These are phyloP conservation scores for Amborella trichopoda DNA, from an alignment of 164 flowering plant species.

Conservation along the genomic window DNA sequence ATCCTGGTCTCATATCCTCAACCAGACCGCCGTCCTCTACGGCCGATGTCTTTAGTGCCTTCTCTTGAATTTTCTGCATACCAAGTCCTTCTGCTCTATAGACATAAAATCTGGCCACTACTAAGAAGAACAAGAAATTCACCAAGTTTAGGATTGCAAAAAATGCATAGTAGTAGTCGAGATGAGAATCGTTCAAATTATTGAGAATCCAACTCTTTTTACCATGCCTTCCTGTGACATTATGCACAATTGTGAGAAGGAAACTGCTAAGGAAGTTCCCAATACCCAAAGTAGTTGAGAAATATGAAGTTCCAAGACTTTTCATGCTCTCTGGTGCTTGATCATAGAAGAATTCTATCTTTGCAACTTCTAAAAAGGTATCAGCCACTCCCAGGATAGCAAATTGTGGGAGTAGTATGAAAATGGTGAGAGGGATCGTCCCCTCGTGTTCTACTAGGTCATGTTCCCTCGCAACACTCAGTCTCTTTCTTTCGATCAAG, in stretches of 20 bases:
- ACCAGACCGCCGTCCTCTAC: no score
- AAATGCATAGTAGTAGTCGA: constrained; percentile 49
- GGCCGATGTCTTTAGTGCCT: no score
- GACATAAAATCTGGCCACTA: constrained; percentile 29
- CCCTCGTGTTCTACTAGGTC: constrained; percentile 7
- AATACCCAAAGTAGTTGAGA: constrained; percentile 31
- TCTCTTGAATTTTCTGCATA: no score
- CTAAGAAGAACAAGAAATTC: constrained; percentile 32
- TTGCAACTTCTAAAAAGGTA: constrained; percentile 40
- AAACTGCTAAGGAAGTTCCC: constrained; percentile 50
- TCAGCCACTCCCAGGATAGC: constrained; percentile 44
- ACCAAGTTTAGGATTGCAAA: constrained; percentile 26
- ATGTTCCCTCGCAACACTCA: constrained; percentile 24
- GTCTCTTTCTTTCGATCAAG: constrained; percentile 33
- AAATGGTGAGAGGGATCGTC: constrained; percentile 30
- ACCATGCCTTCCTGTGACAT: constrained; percentile 26
- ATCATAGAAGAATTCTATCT: constrained; percentile 56
- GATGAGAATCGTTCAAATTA: constrained; percentile 40
- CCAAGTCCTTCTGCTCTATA: constrained; percentile 28
- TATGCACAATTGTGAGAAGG: constrained; percentile 25
- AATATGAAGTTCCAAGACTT: constrained; percentile 51
- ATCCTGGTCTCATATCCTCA: no score
- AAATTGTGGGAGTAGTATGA: constrained; percentile 50
- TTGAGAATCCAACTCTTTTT: constrained; percentile 39
- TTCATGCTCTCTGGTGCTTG: constrained; percentile 66